Base-by-base conservation (phyloP, 1,139 yeast species). In the Yamadazyma pseudoaaseri region DNA sequence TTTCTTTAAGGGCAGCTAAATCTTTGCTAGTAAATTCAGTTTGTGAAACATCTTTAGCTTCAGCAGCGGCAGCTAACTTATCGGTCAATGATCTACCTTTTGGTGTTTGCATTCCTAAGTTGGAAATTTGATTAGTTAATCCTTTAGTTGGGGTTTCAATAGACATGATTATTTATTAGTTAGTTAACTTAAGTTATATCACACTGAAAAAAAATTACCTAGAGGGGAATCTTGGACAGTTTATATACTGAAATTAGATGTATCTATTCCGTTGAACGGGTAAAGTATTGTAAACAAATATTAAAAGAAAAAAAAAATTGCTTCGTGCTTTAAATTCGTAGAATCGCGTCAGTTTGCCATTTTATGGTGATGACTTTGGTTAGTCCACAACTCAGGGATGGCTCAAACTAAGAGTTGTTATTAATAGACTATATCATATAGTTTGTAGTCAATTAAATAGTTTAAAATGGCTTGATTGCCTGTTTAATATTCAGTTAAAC, bases 61-160 rank as follows among this genome's bases (percentile, higher is more conserved):
- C 62, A 27, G 76, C 76, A 41, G 56, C 72, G 31, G 70, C 70
- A 29, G 76, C 76, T 45, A 70, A 63, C 44, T 58, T 56, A 42
- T 68, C 75, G 34, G 73, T 67, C 43, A 70, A 54, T 7, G 74
- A 60, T 37, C 54, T 52, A 29, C 73, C 73, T 30, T 49, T 47
- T 41, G 49, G 40, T 36, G 41, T 39, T 27, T 66, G 41, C 59
- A 69, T 57, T 42, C 65, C 74, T 41, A 70, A 65, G 44, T 50
- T 38, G 29, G 71, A 66, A 47, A 70, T 68, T 53, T 67, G 63
- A 25, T 72, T 72, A 34, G 76, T 68, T 56, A 70, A 67, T 28
- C 75, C 76, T 57, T 59, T 64, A 41, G 75, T 70, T 41, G 76
- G 76, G 18, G 76, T 70, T 60, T 70, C 67, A 6, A 30, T 5